Evolutionary conservation across 2,329 filamentous ascomycete genomes (phyloP), one percentile per base, ranked within the genome.

Genomic region (Dactylella cylindrospora): DNA sequence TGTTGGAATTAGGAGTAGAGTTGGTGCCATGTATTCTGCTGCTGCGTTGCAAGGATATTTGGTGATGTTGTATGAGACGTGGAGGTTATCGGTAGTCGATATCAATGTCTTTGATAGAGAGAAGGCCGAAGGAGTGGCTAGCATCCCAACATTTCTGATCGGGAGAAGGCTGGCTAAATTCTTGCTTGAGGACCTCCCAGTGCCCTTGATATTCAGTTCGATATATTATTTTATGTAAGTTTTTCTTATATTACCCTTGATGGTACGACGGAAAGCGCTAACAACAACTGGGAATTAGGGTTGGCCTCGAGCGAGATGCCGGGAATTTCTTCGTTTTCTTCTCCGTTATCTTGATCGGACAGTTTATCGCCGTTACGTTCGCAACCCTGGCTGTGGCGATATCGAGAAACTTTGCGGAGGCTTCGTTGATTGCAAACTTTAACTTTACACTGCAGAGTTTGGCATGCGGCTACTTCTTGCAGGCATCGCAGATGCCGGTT

Each of bases 101-200:
- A 87, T 90, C 10, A 80, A 81, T 20, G 77, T 86, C 0, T 91
- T 89, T 68, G 86, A 91, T 68, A 82, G 86, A 50, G 86, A 90
- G 69, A 79, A 82, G 25, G 82, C 81, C 25, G 86, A 90, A 70
- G 83, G 84, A 2, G 85, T 87, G 15, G 84, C 88, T 13, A 80
- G 81, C 25, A 80, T 86, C 2, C 72, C 85, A 0, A 82, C 84
- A 0, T 90, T 86, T 64, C 76, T 90, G 1, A 69, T 88, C 1
- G 88, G 85, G 13, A 77, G 86, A 33, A 78, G 87, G 20, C 71
- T 88, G 3, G 84, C 86, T 0, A 78, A 85, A 4, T 73, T 89
- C 17, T 76, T 84, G 1, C 81, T 85, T 0, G 86, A 90, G 69
- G 86, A 90, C 68, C 69, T 90, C 0, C 84, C 85, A 0, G 84